Base-by-base conservation (phyloP, 768 basidiomycete genomes). In the Boletus tylopilopsis region DNA sequence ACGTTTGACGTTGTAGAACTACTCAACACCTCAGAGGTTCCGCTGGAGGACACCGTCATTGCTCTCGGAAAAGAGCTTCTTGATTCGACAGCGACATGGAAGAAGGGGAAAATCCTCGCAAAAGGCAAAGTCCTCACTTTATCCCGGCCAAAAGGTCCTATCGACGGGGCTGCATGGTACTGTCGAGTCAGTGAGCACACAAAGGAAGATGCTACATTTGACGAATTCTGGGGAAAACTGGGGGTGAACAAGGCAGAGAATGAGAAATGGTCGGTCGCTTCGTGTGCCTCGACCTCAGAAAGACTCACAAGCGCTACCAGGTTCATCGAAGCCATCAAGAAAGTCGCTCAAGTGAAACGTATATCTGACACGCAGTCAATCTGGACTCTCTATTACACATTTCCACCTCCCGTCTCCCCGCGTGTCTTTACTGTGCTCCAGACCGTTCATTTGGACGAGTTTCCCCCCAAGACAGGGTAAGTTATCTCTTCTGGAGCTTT, bases 391-490 rank as follows among this genome's bases (percentile, higher is more conserved):
- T 79, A 81, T 64, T 91, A 91, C 67, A 84, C 76, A 3, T 87
- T 90, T 67, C 71, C 79, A 1, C 79, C 84, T 6, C 81, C 87
- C 3, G 67, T 90, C 18, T 82, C 86, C 4, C 81, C 87, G 10
- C 81, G 88, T 13, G 77, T 86, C 19, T 91, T 90, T 66, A 89
- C 87, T 2, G 84, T 83, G 30, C 66, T 89, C 33, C 86, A 88
- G 60, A 76, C 84, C n/a, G 70, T 72, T 10, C 74, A 80, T 51
- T 67, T 84, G 22, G 67, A 71, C 22, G 74, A 79, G 36, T 62
- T 70, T 4, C 68, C 74, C 29, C 79, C 80, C 29, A 77, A 75
- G 50, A 76, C 73, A 39, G 87, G 84, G 85, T 88, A 56, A n/a
- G 79, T 64, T 22, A 5, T 49, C 30, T 16, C 27, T 38, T 41